Percentiles rank a stretch among this genome's conserved stretches.
phyloP scores from a whole-genome alignment of 1,284 basidiomycete species.

The Cryptococcus sp. region DNA sequence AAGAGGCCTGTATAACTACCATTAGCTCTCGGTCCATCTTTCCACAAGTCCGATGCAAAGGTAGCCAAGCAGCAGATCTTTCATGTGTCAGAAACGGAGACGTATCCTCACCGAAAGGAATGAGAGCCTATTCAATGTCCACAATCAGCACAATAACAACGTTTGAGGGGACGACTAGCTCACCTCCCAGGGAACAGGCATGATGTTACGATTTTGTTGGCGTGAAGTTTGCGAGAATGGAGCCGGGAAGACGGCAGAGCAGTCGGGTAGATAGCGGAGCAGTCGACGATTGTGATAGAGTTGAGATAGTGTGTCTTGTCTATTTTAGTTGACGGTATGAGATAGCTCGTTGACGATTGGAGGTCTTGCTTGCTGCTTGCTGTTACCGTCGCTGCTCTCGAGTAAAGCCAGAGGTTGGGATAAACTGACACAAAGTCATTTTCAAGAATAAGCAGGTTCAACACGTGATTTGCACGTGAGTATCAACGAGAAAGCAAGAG shows the following conservation, averaged over 20 bases:
- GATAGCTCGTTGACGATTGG: slow-evolving; percentile 16
- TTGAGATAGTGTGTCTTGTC: too few species aligned
- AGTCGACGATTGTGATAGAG: background rate
- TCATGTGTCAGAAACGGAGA: background rate
- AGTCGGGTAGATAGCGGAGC: too few species aligned
- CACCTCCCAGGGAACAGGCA: slow-evolving; percentile 89
- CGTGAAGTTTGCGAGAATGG: too few species aligned
- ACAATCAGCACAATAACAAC: background rate
- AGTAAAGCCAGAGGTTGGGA: background rate
- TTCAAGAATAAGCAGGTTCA: too few species aligned
- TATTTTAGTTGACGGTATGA: background rate
- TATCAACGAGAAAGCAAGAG: too few species aligned
- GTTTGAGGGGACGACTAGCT: slow-evolving; percentile 13
- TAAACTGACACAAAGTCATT: background rate
- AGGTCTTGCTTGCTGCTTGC: background rate
- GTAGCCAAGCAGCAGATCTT: slow-evolving; percentile 1
- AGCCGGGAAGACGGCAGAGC: too few species aligned
- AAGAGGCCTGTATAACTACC: slow-evolving; percentile 64
- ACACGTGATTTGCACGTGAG: too few species aligned
- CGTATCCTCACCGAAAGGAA: slow-evolving; percentile 74
- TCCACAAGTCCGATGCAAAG: too few species aligned
- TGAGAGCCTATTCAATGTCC: slow-evolving; percentile 62
- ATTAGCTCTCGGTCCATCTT: too few species aligned
- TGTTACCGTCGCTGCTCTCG: too few species aligned
- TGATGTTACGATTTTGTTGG: slow-evolving; percentile 40